These are phyloP conservation scores for Rhizophagus prolifer DNA, from an alignment of 192 early-diverging fungal genomes.

Conservation along the genomic window DNA sequence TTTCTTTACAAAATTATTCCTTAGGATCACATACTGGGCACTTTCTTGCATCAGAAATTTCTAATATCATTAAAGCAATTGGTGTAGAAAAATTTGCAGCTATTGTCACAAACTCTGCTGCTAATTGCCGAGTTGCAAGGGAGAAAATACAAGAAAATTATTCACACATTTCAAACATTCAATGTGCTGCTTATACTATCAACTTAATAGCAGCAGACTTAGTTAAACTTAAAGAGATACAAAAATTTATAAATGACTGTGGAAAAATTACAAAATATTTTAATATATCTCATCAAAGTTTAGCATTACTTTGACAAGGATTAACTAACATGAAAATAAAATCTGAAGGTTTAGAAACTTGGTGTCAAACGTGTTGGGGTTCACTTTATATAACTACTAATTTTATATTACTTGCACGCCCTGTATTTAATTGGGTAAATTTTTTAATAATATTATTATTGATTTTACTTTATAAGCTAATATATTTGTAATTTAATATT, in stretches of 20 bases:
- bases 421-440: not conserved
- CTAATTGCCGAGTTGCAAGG: not conserved
- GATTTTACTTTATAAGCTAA: no score
- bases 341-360: slow-evolving; percentile 1
- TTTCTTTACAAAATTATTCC: no score
- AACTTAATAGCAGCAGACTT: not conserved
- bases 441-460: not conserved
- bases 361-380: not conserved
- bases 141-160: not conserved
- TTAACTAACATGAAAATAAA: no score
- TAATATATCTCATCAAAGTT: no score
- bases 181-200: not conserved
- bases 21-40: no score
- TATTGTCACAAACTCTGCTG: not conserved
- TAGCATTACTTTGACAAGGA: no score
- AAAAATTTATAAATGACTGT: not conserved
- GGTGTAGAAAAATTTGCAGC: not conserved
- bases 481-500: no score
- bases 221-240: not conserved
- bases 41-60: no score
- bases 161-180: not conserved
- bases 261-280: no score
- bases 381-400: not conserved
- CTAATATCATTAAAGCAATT: not conserved
- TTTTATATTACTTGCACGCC: not conserved